phyloP scores from a whole-genome alignment of 495 filamentous ascomycete species.

The Chaetomium fimeti region DNA sequence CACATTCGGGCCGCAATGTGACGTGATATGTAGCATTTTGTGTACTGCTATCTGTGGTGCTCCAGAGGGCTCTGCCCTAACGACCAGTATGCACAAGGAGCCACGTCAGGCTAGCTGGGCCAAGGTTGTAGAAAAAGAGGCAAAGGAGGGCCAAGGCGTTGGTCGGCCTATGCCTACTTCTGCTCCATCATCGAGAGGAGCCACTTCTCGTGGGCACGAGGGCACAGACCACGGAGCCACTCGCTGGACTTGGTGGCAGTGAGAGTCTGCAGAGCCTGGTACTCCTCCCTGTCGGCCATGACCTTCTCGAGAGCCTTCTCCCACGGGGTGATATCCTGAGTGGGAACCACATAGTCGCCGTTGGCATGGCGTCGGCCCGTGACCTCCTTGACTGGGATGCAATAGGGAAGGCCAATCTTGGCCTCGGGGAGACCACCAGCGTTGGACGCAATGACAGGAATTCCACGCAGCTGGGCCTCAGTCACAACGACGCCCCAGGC shows the following conservation, averaged over 20 bases:
- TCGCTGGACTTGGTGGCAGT: slow-evolving; percentile 23
- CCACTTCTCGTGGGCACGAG: slow-evolving; percentile 34
- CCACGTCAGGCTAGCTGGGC: neutral
- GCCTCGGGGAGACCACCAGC: slow-evolving; percentile 35
- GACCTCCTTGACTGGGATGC: slow-evolving; percentile 33
- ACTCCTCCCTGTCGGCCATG: slow-evolving; percentile 27
- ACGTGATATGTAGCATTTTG: slow-evolving; percentile 14
- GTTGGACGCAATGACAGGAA: slow-evolving; percentile 37
- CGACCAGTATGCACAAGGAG: slow-evolving; percentile 10
- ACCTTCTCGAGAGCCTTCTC: slow-evolving; percentile 21
- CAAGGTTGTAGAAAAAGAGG: neutral
- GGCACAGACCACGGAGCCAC: slow-evolving; percentile 29
- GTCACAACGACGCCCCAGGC: slow-evolving; percentile 39
- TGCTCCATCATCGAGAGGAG: slow-evolving; percentile 29
- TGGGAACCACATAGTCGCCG: slow-evolving; percentile 32
- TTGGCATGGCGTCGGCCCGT: slow-evolving; percentile 27
- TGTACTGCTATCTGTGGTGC: slow-evolving; percentile 13
- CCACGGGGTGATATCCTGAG: slow-evolving; percentile 32
- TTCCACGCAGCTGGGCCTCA: slow-evolving; percentile 38
- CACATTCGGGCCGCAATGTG: neutral
- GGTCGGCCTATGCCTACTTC: neutral
- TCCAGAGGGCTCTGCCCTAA: slow-evolving; percentile 6
- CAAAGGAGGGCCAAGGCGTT: neutral
- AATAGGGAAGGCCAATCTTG: slow-evolving; percentile 33
- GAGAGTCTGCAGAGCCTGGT: slow-evolving; percentile 19